phyloP scores from a whole-genome alignment of 371 early-diverging fungal species.

The Mortierella sp. region DNA sequence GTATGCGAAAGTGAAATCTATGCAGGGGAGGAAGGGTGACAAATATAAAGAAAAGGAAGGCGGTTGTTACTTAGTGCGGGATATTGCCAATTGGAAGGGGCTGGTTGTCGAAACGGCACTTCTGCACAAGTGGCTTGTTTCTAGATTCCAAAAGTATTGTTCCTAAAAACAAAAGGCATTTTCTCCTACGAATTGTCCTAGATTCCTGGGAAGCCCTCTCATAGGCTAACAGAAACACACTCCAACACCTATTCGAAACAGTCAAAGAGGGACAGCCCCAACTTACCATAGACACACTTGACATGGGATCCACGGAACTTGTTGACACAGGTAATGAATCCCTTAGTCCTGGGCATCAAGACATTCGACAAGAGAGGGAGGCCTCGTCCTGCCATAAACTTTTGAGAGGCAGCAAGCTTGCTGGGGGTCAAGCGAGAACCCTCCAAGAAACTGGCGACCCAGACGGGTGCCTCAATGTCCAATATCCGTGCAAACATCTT shows the following conservation, averaged over 20 bases:
- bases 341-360: conserved; percentile 85
- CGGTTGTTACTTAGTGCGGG: neutral
- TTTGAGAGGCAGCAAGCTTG: conserved; percentile 73
- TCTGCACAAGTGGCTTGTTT: neutral
- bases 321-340: conserved; percentile 78
- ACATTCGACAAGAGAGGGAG: conserved; percentile 77
- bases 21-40: neutral
- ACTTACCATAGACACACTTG: conserved; percentile 73
- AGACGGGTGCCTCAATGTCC: conserved; percentile 72
- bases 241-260: neutral
- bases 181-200: neutral
- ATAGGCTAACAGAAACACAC: neutral
- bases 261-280: neutral
- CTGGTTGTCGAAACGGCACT: neutral
- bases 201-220: neutral
- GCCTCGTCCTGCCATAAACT: conserved; percentile 69
- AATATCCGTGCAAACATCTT: conserved; percentile 71
- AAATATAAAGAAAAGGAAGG: neutral
- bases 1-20: conserved; percentile 79
- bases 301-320: conserved; percentile 75
- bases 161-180: neutral
- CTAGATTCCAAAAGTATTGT: neutral
- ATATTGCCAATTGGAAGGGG: neutral
- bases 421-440: conserved; percentile 75
- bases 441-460: conserved; percentile 82